Evolutionary conservation across 2,329 filamentous ascomycete genomes (phyloP), one percentile per base, ranked within the genome.

Genomic region (Gliomastix tumulicola): DNA sequence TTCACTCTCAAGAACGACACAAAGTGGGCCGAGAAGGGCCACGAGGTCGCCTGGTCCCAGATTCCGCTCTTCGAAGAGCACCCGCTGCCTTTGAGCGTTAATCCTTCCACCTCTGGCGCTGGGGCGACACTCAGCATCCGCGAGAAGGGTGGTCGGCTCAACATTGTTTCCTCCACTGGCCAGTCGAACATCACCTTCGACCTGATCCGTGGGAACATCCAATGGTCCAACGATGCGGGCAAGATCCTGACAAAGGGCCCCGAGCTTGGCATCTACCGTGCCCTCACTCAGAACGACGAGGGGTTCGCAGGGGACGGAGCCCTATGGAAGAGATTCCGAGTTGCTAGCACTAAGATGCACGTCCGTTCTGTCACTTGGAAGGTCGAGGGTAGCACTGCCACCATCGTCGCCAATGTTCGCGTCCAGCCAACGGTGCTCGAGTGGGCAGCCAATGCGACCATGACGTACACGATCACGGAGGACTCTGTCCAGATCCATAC

Each of bases 241-340:
- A 34, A 53, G 0, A 41, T 72, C 1, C 50, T 71, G 54, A 62
- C 33, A 56, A 65, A 1, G 50, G 42, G 23, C 57, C 56, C 4
- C 46, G 53, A 7, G 53, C 56, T 4, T 65, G 61, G 65, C 6
- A 75, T 84, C 56, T 83, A 77, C 69, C 74, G 79, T 5, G 74
- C 79, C 0, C 68, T 71, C 12, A 84, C 79, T 0, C 76, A 84
- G 53, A 84, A 84, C 46, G 80, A 84, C 47, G 59, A 62, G 0
- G 37, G 37, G 9, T 23, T 37, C 21, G 30, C 25, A 18, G 31
- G 36, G 16, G 40, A 38, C 17, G 40, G 23, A 4, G 66, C 71
- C 0, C 49, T 56, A 44, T 84, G 79, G 79, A 58, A 66, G 31
- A 60, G 66, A 15, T 69, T 68, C 35, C 69, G 70, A 0, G 57